Evolutionary conservation across 805 yeast species (phyloP).

Genomic region (Hanseniaspora guilliermondii): DNA sequence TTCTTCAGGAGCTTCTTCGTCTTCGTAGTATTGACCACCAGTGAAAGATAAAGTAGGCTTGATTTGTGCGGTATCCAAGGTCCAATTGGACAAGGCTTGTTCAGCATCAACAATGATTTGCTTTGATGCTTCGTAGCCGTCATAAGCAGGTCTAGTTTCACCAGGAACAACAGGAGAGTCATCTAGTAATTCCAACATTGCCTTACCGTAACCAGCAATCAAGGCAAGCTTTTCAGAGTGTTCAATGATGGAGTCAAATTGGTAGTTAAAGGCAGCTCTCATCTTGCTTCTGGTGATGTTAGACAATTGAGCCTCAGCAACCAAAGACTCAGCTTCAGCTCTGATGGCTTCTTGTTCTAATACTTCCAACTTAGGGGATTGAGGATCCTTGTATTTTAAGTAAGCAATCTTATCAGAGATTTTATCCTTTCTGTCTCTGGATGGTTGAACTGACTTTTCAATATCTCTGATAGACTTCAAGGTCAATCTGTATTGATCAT

Average conservation of each 20-base stretch:
- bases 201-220: conserved; percentile 98
- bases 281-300: conserved; percentile 96
- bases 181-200: conserved; percentile 85
- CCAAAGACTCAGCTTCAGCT: conserved; percentile 97
- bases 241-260: conserved; percentile 90
- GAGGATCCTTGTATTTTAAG: conserved; percentile 96
- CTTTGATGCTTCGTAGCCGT: conserved; percentile 95
- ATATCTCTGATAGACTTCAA: conserved; percentile 89
- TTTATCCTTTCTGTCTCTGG: conserved; percentile 94
- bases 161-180: conserved; percentile 98
- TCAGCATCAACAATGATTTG: conserved; percentile 96
- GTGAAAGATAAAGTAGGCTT: conserved; percentile 85
- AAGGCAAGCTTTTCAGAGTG: conserved; percentile 90
- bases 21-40: conserved; percentile 55
- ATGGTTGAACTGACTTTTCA: conserved; percentile 95
- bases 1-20: conserved; percentile 56
- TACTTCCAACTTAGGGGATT: conserved; percentile 86
- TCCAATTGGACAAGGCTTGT: conserved; percentile 91
- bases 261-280: conserved; percentile 94
- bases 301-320: conserved; percentile 97
- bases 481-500: conserved; percentile 95
- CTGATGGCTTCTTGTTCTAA: conserved; percentile 97
- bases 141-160: conserved; percentile 96
- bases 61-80: conserved; percentile 86
- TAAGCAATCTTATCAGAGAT: conserved; percentile 96